Evolutionary conservation across 768 basidiomycete genomes (phyloP).

Genomic region (Leccinum disarticulatum): DNA sequence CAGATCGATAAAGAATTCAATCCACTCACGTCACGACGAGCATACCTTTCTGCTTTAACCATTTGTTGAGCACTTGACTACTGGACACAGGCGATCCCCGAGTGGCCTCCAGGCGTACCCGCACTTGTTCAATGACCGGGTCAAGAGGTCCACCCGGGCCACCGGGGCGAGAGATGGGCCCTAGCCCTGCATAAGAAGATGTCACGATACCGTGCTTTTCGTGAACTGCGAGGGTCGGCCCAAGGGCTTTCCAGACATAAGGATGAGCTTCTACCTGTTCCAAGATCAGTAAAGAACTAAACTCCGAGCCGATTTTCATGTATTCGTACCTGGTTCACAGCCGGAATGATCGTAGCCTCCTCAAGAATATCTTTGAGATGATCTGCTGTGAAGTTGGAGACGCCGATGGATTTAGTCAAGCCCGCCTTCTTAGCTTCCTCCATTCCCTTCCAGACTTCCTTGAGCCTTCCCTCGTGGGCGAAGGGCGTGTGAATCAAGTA

Average conservation of each 20-base stretch:
- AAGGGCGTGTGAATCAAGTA: constrained; percentile 59
- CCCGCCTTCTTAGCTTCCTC: constrained; percentile 52
- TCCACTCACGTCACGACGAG: constrained; percentile 33
- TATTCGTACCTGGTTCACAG: constrained; percentile 50
- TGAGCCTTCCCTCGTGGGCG: constrained; percentile 41
- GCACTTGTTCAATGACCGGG: constrained; percentile 37
- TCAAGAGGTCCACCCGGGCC: constrained; percentile 41
- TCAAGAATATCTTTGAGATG: constrained; percentile 45
- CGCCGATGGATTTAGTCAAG: constrained; percentile 45
- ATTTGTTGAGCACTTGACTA: constrained; percentile 32
- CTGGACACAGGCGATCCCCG: constrained; percentile 28
- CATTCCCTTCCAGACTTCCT: constrained; percentile 59
- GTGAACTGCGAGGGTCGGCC: constrained; percentile 35
- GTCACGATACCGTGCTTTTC: constrained; percentile 39
- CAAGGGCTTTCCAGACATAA: constrained; percentile 45
- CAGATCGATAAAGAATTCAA: not conserved
- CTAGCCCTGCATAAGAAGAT: constrained; percentile 41
- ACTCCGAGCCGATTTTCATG: constrained; percentile 45
- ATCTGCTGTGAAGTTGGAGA: constrained; percentile 52
- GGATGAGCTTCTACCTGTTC: constrained; percentile 54
- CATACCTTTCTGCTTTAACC: constrained; percentile 30
- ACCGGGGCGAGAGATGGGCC: constrained; percentile 39
- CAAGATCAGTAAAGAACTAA: constrained; percentile 16
- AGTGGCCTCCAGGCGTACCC: constrained; percentile 28
- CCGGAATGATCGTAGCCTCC: constrained; percentile 45